Percentiles rank a stretch among this genome's conserved stretches.
Conservation (phyloP, 1,284 basidiomycete genomes). For the Leccinum huronense region DNA sequence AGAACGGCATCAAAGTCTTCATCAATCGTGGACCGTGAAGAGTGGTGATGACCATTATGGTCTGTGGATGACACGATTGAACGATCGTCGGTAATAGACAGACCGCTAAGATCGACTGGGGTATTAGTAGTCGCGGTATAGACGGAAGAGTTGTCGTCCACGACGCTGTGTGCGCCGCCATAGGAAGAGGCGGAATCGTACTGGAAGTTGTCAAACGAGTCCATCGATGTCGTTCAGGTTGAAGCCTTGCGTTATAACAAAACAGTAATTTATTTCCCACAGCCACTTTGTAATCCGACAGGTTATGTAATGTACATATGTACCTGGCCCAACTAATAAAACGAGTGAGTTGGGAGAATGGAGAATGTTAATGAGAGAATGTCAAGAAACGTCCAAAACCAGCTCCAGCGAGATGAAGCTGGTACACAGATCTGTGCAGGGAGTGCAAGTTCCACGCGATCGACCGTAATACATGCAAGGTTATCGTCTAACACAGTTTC, state of each 20-base stretch:
- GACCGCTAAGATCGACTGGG: constrained; percentile 62
- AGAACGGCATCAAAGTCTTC: constrained; percentile 85
- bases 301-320: constrained; percentile 9
- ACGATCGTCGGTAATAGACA: constrained; percentile 61
- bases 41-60: constrained; percentile 40
- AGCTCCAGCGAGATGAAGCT: constrained; percentile 1
- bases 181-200: constrained; percentile 77
- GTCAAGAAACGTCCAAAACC: constrained; percentile 19
- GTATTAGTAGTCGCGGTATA: constrained; percentile 72
- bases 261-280: constrained; percentile 36
- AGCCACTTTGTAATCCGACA: constrained; percentile 18
- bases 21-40: constrained; percentile 51
- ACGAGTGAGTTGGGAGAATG: constrained; percentile 18
- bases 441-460: neutral
- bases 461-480: neutral
- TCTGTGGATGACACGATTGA: constrained; percentile 41
- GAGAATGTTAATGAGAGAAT: constrained; percentile 12
- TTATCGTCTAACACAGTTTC: constrained; percentile 30
- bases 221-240: constrained; percentile 51
- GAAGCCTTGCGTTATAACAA: constrained; percentile 15
- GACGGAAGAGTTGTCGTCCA: constrained; percentile 84
- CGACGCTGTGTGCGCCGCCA: constrained; percentile 66
- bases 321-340: constrained; percentile 7
- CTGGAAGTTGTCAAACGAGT: constrained; percentile 86
- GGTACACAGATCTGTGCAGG: neutral